Evolutionary conservation across 352 stramenopile species (phyloP), one percentile per base, ranked within the genome.

Genomic region (Pythium coloratum): DNA sequence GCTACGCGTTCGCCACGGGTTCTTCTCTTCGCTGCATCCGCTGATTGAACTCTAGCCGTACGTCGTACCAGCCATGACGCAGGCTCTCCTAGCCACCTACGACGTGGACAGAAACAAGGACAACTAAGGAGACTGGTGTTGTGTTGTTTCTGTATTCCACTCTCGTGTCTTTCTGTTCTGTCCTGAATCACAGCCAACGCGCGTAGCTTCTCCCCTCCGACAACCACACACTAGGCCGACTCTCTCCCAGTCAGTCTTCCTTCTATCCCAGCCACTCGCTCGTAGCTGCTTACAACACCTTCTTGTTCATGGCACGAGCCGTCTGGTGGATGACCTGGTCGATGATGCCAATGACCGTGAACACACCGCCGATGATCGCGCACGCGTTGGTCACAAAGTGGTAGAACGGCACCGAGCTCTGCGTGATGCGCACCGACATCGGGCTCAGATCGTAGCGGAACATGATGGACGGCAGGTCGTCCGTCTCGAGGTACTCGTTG

Each of bases 351-450:
- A 96, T 84, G 68, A 96, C 81, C 13, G 88, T 96, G 63, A 91
- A 93, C 1, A 92, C 85, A 51, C 88, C 88, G 20, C 88, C 88
- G 46, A 96, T 82, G 50, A 96, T 87, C 46, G 88, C 88, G 38
- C 86, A 96, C 20, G 92, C 66, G 51, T 85, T 86, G 32, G 88
- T 96, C 65, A 96, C 64, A 55, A 96, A 96, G 62, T 86, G 85
- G 70, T 94, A 96, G 61, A 94, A 88, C 61, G 88, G 88, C 56
- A 91, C 73, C 67, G 84, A 82, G 73, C 92, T 84, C 77, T 97
- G 96, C 66, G 93, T 94, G 55, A 99, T 96, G 38, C 96, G 91
- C 40, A 99, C 96, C 77, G 93, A 97, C 89, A 97, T 96, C 32
- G 94, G 90, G 69, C 80, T 90, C 69, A 96, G 69, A 64, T 96